Percentiles rank a stretch among this genome's conserved stretches.
Conservation (phyloP, 2,329 filamentous ascomycete species). For the Cladorrhinum sp. region DNA sequence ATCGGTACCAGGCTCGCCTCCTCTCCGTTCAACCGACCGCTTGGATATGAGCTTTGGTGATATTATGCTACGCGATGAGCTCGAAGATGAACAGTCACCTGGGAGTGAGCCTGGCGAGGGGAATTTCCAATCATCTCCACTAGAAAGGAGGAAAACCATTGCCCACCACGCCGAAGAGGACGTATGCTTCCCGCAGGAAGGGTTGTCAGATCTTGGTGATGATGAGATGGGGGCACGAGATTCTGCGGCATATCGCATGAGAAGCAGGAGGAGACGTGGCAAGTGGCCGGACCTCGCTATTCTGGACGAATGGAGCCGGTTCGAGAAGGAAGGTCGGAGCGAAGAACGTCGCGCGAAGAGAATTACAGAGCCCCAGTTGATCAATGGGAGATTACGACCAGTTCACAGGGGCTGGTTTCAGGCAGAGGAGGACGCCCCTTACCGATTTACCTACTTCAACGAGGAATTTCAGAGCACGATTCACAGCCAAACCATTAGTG, state of each 20-base stretch:
- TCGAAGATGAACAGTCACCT: slow-evolving; percentile 38
- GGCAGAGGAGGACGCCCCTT: slow-evolving; percentile 84
- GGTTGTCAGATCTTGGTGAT: slow-evolving; percentile 75
- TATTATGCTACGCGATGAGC: slow-evolving; percentile 67
- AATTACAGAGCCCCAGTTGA: slow-evolving; percentile 88
- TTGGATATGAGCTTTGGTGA: slow-evolving; percentile 62
- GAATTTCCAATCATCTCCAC: slow-evolving; percentile 36
- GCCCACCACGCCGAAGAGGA: slow-evolving; percentile 72
- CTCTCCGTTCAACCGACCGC: slow-evolving; percentile 46
- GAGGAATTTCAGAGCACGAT: slow-evolving; percentile 95
- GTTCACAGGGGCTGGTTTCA: slow-evolving; percentile 79
- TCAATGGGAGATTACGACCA: slow-evolving; percentile 83
- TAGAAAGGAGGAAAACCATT: slow-evolving; percentile 55
- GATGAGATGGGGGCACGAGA: slow-evolving; percentile 62
- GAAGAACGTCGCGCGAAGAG: slow-evolving; percentile 83
- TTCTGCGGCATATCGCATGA: slow-evolving; percentile 30
- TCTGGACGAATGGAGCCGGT: slow-evolving; percentile 83
- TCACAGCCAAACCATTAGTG: slow-evolving; percentile 91
- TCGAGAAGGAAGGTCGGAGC: slow-evolving; percentile 84
- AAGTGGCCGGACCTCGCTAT: slow-evolving; percentile 85
- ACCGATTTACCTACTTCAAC: slow-evolving; percentile 98
- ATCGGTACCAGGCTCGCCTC: slow-evolving; percentile 62
- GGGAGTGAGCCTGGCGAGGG: slow-evolving; percentile 21
- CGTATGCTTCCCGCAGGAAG: slow-evolving; percentile 84
- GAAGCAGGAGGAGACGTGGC: slow-evolving; percentile 58